Evolutionary conservation across 176 grass and related monocot genomes (phyloP), one percentile per base, ranked within the genome.

Genomic region (Carex littledalei): DNA sequence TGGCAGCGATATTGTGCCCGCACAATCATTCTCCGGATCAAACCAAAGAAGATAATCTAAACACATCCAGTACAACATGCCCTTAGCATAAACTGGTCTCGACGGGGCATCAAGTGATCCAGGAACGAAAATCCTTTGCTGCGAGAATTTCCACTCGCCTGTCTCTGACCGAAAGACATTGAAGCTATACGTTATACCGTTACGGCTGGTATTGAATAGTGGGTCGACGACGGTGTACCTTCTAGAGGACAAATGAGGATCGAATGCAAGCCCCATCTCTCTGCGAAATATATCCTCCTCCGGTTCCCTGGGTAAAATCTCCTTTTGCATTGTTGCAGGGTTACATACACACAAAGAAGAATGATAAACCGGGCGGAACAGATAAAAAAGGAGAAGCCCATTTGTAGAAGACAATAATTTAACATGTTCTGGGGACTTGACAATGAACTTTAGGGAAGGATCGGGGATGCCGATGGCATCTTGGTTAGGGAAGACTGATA

Each of bases 31-130:
- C 21, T 29, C 59, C 0, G 85, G 85, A 67, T 86, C 62, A 61
- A 81, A 86, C 85, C 76, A 81, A 15, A 86, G 12, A 37, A 86
- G 13, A 39, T 54, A 31, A 12, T 59, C 0, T 0, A 16, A 12
- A 45, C 85, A 86, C 18, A 17, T 17, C 75, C 85, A 86, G 11
- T 86, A 81, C 35, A 86, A 9, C 47, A 81, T 10, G 3, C 85
- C 85, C 21, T 24, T 12, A 50, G 76, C 21, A 67, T 81, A 86
- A n/a, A 86, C 31, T 9, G 76, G 61, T 3, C 20, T 81, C 2
- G 45, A 2, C 7, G 10, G 17, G 53, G 29, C 7, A 49, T 50
- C 21, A 20, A 8, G 0, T 3, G 41, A 20, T 4, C n/a, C 21
- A 8, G 34, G 6, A 10, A 15, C 9, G 37, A 2, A 47, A 53